Evolutionary conservation across 140 eudicot genomes (phyloP).

Genomic region (Anethum foeniculum): DNA sequence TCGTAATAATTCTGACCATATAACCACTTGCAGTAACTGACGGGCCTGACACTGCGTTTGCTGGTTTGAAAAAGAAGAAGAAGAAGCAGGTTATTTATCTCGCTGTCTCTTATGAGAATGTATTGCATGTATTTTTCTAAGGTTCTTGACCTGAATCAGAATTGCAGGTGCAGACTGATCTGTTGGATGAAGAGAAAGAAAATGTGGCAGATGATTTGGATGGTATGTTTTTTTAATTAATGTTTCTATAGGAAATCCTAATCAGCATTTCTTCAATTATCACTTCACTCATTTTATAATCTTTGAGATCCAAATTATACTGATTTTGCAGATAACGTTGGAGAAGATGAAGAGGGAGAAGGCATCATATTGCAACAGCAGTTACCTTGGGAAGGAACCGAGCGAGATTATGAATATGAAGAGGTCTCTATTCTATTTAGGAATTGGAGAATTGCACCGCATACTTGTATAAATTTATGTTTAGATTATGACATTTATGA

Average conservation of each 20-base stretch:
- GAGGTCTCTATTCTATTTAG: slow-evolving; percentile 27
- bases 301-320: background rate
- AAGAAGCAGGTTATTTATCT: slow-evolving; percentile 55
- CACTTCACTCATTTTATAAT: background rate
- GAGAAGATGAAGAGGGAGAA: slow-evolving; percentile 65
- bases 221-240: slow-evolving; percentile 23
- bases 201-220: slow-evolving; percentile 47
- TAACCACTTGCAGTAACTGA: slow-evolving; percentile 57
- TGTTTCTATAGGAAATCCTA: background rate
- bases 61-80: slow-evolving; percentile 84
- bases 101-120: background rate
- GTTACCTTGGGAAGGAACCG: slow-evolving; percentile 65
- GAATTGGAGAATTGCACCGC: background rate
- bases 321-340: slow-evolving; percentile 31
- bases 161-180: slow-evolving; percentile 59
- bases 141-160: background rate
- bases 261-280: background rate
- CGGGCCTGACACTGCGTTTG: slow-evolving; percentile 56
- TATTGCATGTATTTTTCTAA: background rate
- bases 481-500: background rate
- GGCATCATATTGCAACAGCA: slow-evolving; percentile 38
- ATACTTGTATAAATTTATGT: background rate
- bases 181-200: slow-evolving; percentile 66
- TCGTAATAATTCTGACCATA: too few species aligned
- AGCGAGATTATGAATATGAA: slow-evolving; percentile 55